phyloP scores from a whole-genome alignment of 2,329 filamentous ascomycete genomes.

The Didymella sp. region DNA sequence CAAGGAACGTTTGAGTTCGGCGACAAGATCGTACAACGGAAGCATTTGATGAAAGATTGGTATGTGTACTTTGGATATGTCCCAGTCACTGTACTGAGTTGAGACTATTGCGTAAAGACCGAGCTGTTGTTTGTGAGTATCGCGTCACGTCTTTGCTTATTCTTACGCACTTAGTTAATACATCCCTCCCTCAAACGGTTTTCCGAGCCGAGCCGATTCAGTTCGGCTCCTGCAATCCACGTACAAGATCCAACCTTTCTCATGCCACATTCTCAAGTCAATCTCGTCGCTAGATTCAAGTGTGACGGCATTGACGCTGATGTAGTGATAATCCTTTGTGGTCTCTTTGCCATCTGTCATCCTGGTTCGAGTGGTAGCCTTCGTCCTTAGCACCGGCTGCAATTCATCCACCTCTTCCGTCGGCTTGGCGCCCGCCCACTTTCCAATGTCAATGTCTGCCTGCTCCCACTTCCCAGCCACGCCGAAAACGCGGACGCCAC shows the following conservation, averaged over 20 bases:
- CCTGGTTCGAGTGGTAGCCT: conserved; percentile 15
- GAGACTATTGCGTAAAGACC: neutral
- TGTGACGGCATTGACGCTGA: conserved; percentile 46
- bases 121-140: neutral
- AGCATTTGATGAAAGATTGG: neutral
- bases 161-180: conserved; percentile 10
- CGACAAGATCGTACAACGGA: neutral
- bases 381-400: conserved; percentile 34
- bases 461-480: conserved; percentile 38
- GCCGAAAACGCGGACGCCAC: conserved; percentile 56
- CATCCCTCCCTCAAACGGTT: conserved; percentile 19
- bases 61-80: neutral
- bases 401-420: conserved; percentile 18
- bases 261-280: conserved; percentile 44
- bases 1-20: neutral
- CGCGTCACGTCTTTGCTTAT: neutral
- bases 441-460: conserved; percentile 29
- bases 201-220: neutral
- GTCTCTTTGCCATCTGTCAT: conserved; percentile 24
- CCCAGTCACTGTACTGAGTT: neutral
- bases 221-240: conserved; percentile 27
- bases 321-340: conserved; percentile 30
- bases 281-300: conserved; percentile 37
- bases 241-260: conserved; percentile 45
- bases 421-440: conserved; percentile 28